Evolutionary conservation across 441 rosid species (phyloP).

Genomic region (Brassica balearica): DNA sequence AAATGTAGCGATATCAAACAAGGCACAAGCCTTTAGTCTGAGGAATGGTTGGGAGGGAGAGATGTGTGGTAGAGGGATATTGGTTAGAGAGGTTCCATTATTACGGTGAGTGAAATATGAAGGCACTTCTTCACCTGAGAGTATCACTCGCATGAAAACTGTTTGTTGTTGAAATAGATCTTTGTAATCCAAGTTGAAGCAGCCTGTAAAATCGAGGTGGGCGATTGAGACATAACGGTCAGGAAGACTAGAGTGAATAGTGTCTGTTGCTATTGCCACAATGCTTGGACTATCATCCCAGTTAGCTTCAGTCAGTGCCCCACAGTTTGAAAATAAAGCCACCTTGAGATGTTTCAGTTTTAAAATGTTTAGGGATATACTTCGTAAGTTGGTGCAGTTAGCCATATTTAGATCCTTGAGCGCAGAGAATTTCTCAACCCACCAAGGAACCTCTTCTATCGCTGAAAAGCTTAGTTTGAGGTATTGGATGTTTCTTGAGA

Average conservation of each 20-base stretch:
- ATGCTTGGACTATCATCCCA: background rate
- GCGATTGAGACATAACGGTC: background rate
- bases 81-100: background rate
- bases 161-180: background rate
- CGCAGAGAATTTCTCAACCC: background rate
- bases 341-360: background rate
- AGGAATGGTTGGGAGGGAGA: background rate
- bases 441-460: conserved; percentile 5
- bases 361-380: background rate
- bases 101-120: background rate
- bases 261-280: background rate
- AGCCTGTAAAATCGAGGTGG: background rate
- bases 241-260: background rate
- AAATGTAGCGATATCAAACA: background rate
- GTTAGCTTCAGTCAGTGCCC: background rate
- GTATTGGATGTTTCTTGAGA: conserved; percentile 1
- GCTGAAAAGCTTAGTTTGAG: conserved; percentile 7
- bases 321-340: background rate
- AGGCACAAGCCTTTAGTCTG: background rate
- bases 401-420: background rate
- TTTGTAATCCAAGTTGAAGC: background rate
- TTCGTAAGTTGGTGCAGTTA: background rate
- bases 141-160: background rate
- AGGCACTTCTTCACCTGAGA: background rate
- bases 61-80: background rate